These are phyloP conservation scores for Suillus alpinus DNA, from an alignment of 768 basidiomycete genomes.

Conservation along the genomic window DNA sequence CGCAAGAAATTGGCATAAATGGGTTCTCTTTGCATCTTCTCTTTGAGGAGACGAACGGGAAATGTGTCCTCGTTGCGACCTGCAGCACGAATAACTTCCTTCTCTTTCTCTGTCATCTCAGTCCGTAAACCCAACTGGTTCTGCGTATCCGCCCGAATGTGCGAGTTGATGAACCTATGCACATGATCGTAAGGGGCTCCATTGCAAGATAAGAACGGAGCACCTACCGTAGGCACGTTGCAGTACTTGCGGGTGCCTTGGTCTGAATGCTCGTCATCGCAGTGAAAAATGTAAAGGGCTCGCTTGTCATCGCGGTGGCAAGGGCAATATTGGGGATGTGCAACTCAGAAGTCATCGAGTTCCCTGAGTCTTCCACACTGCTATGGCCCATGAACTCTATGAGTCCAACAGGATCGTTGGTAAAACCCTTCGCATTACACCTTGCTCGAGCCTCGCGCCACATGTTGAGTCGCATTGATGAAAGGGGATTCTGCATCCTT, in stretches of 20 bases:
- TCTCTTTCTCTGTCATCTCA: slow-evolving; percentile 19
- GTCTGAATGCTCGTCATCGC: not conserved
- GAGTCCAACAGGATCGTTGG: slow-evolving; percentile 7
- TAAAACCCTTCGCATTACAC: not conserved
- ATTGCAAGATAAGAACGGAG: not conserved
- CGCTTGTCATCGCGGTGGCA: slow-evolving; percentile 3
- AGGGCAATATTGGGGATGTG: not conserved
- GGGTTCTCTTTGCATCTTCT: not conserved
- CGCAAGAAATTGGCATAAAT: not conserved
- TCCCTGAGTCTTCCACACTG: slow-evolving; percentile 6
- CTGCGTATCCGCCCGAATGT: slow-evolving; percentile 15
- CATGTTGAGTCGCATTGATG: slow-evolving; percentile 3
- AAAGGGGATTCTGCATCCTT: slow-evolving; percentile 8
- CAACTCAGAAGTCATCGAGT: slow-evolving; percentile 6
- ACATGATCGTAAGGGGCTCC: not conserved
- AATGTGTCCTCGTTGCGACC: not conserved
- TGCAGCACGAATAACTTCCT: slow-evolving; percentile 7
- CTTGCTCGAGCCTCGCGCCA: slow-evolving; percentile 9
- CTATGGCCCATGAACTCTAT: slow-evolving; percentile 11
- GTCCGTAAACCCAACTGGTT: slow-evolving; percentile 11
- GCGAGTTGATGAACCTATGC: slow-evolving; percentile 12
- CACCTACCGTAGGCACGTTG: slow-evolving; percentile 7
- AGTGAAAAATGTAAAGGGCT: slow-evolving; percentile 10
- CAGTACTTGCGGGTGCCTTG: slow-evolving; percentile 10
- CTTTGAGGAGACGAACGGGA: not conserved